Percentiles rank a stretch among this genome's conserved stretches.
These are phyloP conservation scores for Plasmodium falciparum DNA, from an alignment of 169 alveolate species.

Conservation along the genomic window DNA sequence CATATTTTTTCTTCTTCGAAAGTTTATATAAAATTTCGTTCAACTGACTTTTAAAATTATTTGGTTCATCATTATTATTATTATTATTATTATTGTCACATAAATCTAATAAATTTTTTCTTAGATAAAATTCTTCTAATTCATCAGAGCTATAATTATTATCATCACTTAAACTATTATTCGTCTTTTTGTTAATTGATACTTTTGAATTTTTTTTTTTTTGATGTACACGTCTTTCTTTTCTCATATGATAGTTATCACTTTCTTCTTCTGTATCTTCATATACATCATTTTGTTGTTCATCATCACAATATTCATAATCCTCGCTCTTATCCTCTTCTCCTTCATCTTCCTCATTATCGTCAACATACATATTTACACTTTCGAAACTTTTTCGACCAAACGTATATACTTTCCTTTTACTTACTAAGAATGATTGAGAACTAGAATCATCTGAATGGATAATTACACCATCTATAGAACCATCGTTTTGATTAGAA, in stretches of 20 bases:
- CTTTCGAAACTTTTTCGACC: constrained; percentile 51
- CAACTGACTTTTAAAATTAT: constrained; percentile 34
- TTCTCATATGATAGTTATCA: no score
- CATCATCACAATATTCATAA: no score
- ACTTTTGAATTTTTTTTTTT: constrained; percentile 1
- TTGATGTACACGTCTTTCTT: background rate
- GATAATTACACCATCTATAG: constrained; percentile 31
- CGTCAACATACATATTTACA: constrained; percentile 7
- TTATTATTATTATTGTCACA: constrained; percentile 3
- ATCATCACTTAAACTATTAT: background rate
- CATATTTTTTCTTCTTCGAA: constrained; percentile 48
- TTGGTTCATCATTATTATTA: constrained; percentile 16
- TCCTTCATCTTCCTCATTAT: background rate
- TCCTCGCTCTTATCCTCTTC: background rate
- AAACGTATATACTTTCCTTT: constrained; percentile 12
- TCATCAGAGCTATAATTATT: constrained; percentile 63
- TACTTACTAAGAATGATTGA: constrained; percentile 16
- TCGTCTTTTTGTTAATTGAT: constrained; percentile 21
- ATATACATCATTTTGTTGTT: no score
- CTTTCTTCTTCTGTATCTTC: no score
- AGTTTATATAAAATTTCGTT: constrained; percentile 59
- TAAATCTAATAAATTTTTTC: constrained; percentile 53
- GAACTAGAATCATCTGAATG: constrained; percentile 58
- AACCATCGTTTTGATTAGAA: constrained; percentile 19
- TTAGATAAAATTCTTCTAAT: constrained; percentile 64